phyloP scores from a whole-genome alignment of 768 basidiomycete species.

The Rhodotorula paludigena region DNA sequence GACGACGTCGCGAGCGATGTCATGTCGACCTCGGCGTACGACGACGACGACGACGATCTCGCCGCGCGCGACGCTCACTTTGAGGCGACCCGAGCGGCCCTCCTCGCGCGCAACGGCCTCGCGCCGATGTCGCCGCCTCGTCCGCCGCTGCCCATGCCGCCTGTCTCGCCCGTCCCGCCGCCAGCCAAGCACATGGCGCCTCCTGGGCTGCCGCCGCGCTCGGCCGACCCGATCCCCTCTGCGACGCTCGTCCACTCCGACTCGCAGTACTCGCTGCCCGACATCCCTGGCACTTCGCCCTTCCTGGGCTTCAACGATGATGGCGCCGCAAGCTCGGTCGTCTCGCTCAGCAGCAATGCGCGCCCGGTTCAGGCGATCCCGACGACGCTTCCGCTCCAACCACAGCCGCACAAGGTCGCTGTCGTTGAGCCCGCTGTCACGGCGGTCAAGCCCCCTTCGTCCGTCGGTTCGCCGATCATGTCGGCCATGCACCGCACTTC shows the following conservation, averaged over 20 bases:
- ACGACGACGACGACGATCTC: constrained; percentile 30
- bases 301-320: constrained; percentile 38
- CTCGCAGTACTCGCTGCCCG: constrained; percentile 34
- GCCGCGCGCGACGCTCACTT: constrained; percentile 15
- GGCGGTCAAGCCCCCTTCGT: background rate
- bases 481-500: constrained; percentile 9
- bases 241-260: constrained; percentile 11
- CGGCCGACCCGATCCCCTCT: background rate
- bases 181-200: no score
- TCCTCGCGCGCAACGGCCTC: background rate
- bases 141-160: background rate
- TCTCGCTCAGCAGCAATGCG: background rate
- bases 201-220: no score
- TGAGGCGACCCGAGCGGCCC: constrained; percentile 3
- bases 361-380: background rate
- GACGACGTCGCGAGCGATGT: constrained; percentile 19
- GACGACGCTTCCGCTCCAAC: background rate
- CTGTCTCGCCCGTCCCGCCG: background rate
- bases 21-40: constrained; percentile 22
- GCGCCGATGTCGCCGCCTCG: background rate
- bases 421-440: no score
- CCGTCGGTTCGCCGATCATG: constrained; percentile 24
- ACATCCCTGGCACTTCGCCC: constrained; percentile 31
- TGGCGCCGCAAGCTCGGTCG: constrained; percentile 17
- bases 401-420: background rate